Evolutionary conservation across 768 basidiomycete species (phyloP).

Genomic region (Mycena pura): DNA sequence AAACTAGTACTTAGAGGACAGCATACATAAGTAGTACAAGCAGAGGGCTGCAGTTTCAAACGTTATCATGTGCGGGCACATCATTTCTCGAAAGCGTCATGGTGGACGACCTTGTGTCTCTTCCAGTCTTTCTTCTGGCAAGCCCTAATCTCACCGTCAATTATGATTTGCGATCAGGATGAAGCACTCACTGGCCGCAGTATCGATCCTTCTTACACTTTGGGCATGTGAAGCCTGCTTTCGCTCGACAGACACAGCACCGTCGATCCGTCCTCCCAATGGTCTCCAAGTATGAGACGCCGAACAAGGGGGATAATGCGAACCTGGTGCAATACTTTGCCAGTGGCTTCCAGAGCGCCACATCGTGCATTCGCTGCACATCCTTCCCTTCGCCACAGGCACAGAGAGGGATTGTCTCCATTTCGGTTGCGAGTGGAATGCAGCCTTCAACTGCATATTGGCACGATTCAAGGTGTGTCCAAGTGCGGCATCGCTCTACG

Average conservation of each 20-base stretch:
- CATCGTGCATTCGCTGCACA: conserved; percentile 42
- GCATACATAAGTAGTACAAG: conserved; percentile 11
- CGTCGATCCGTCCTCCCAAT: conserved; percentile 30
- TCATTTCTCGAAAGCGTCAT: conserved; percentile 9
- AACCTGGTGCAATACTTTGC: conserved; percentile 55
- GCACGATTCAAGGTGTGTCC: conserved; percentile 56
- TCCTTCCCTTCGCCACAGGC: conserved; percentile 60
- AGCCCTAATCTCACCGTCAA: not conserved
- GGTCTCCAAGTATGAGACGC: conserved; percentile 51
- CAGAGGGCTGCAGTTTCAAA: conserved; percentile 1
- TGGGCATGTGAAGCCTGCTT: conserved; percentile 25
- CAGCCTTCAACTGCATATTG: conserved; percentile 45
- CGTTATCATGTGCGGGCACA: conserved; percentile 7
- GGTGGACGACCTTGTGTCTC: conserved; percentile 6
- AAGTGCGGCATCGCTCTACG: conserved; percentile 60
- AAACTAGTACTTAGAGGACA: conserved; percentile 6
- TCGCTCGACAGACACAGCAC: conserved; percentile 39
- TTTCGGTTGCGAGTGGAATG: conserved; percentile 48
- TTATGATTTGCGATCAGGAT: not conserved
- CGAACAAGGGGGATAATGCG: conserved; percentile 58
- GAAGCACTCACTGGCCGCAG: conserved; percentile 28
- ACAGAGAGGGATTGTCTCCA: conserved; percentile 52
- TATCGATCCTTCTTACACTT: conserved; percentile 35
- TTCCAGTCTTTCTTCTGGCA: conserved; percentile 16
- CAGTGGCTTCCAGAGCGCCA: conserved; percentile 45